Conservation (phyloP, 495 filamentous ascomycete genomes). For the Xylaria curta region DNA sequence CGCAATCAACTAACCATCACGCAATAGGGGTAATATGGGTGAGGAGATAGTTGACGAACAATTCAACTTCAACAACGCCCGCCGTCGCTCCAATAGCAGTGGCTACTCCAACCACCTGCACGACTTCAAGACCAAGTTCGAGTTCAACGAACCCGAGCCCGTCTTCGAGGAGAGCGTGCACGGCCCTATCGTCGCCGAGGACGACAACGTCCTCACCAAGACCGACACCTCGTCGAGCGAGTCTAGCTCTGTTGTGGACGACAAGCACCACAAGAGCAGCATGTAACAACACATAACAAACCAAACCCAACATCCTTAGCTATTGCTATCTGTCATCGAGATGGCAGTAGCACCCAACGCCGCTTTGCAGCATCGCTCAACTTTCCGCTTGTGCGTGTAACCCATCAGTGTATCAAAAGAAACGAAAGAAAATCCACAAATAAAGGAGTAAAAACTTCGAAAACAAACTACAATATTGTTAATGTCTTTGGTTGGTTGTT, state of each 20-base stretch:
- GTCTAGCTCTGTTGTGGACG: constrained; percentile 48
- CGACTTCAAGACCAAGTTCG: constrained; percentile 96
- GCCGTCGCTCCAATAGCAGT: constrained; percentile 92
- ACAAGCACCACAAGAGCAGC: constrained; percentile 43
- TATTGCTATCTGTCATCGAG: neutral
- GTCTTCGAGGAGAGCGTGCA: constrained; percentile 87
- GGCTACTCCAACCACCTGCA: constrained; percentile 89
- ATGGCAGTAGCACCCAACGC: neutral
- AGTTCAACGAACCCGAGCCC: constrained; percentile 83
- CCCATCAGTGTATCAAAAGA: constrained; percentile 21
- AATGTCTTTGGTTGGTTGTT: constrained; percentile 16
- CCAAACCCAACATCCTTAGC: constrained; percentile 6
- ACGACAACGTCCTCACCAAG: constrained; percentile 57
- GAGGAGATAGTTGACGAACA: constrained; percentile 81
- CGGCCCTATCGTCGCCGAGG: constrained; percentile 53
- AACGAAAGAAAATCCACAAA: constrained; percentile 11
- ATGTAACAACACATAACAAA: constrained; percentile 32
- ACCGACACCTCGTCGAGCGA: constrained; percentile 58
- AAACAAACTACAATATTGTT: constrained; percentile 14
- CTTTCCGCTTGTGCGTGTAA: constrained; percentile 26
- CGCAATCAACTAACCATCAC: neutral
- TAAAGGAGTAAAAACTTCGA: neutral
- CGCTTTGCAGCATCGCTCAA: neutral
- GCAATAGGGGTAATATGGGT: constrained; percentile 77
- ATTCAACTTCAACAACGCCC: constrained; percentile 82